phyloP scores from a whole-genome alignment of 2,329 filamentous ascomycete genomes.

The Sordariomycetes sp. region DNA sequence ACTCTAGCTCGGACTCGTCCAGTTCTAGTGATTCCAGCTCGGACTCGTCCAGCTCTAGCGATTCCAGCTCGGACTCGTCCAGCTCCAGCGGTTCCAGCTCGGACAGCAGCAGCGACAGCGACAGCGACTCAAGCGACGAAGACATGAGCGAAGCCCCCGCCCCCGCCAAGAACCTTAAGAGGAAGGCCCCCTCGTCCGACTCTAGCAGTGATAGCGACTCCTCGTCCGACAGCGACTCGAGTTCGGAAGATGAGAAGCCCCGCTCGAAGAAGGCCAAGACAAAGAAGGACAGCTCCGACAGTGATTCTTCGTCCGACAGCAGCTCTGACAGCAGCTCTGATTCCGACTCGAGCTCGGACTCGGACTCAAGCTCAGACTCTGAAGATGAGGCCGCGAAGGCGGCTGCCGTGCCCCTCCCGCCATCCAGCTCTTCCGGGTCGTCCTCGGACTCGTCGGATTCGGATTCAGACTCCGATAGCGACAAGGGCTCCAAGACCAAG shows the following conservation, averaged over 20 bases:
- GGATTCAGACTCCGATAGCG: conserved; percentile 26
- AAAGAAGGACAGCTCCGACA: conserved; percentile 4
- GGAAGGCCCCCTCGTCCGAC: conserved; percentile 8
- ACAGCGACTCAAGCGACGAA: conserved; percentile 13
- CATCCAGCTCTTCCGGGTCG: conserved; percentile 12
- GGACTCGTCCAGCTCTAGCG: background rate
- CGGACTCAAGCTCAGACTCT: conserved; percentile 9
- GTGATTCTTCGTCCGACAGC: conserved; percentile 7
- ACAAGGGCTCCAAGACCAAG: conserved; percentile 20
- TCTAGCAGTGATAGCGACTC: conserved; percentile 14
- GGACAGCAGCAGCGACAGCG: conserved; percentile 1
- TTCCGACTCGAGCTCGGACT: conserved; percentile 3
- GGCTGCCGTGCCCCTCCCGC: conserved; percentile 4
- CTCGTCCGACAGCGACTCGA: conserved; percentile 7
- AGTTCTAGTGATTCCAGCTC: conserved; percentile 2
- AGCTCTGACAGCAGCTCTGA: background rate
- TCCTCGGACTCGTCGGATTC: conserved; percentile 11
- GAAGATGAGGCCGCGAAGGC: conserved; percentile 4
- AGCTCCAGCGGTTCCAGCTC: conserved; percentile 7
- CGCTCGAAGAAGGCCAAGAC: conserved; percentile 42
- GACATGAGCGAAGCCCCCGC: conserved; percentile 14
- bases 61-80: conserved; percentile 7
- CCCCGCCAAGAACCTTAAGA: conserved; percentile 7
- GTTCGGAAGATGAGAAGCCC: conserved; percentile 11
- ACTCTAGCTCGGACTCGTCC: conserved; percentile 1